phyloP scores from a whole-genome alignment of 2,329 filamentous ascomycete species.

The Boeremia exigua region DNA sequence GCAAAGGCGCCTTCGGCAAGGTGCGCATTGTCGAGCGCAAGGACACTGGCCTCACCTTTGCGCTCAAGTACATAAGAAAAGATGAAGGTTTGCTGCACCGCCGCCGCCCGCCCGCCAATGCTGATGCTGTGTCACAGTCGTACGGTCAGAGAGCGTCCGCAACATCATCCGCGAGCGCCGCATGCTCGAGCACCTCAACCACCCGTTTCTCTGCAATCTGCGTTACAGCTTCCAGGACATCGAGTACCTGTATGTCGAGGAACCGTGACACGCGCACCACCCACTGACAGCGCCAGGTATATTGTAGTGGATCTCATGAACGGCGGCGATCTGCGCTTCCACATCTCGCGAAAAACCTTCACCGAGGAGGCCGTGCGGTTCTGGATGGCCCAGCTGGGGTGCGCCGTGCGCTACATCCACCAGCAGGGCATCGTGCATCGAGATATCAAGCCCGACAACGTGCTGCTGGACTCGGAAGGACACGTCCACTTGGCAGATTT shows the following conservation, averaged over 20 bases:
- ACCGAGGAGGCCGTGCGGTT: slow-evolving; percentile 96
- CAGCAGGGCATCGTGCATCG: slow-evolving; percentile 52
- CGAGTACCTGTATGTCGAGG: slow-evolving; percentile 76
- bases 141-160: slow-evolving; percentile 94
- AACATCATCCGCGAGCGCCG: slow-evolving; percentile 97
- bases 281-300: slow-evolving; percentile 54
- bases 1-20: slow-evolving; percentile 97
- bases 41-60: slow-evolving; percentile 91
- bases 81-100: slow-evolving; percentile 77
- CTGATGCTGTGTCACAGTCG: slow-evolving; percentile 66
- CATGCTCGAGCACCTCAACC: slow-evolving; percentile 98
- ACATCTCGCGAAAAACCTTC: slow-evolving; percentile 97
- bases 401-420: slow-evolving; percentile 70
- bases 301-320: slow-evolving; percentile 98
- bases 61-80: slow-evolving; percentile 97
- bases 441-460: slow-evolving; percentile 53
- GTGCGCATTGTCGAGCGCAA: slow-evolving; percentile 98
- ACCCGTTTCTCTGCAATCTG: slow-evolving; percentile 97
- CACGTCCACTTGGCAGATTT: slow-evolving; percentile 99
- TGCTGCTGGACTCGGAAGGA: slow-evolving; percentile 50
- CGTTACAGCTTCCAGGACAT: slow-evolving; percentile 99
- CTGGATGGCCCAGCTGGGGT: slow-evolving; percentile 94
- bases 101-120: slow-evolving; percentile 7
- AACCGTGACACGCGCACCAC: neutral
- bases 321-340: slow-evolving; percentile 93